Evolutionary conservation across 2,329 filamentous ascomycete genomes (phyloP).

Genomic region (Cercospora sp.): DNA sequence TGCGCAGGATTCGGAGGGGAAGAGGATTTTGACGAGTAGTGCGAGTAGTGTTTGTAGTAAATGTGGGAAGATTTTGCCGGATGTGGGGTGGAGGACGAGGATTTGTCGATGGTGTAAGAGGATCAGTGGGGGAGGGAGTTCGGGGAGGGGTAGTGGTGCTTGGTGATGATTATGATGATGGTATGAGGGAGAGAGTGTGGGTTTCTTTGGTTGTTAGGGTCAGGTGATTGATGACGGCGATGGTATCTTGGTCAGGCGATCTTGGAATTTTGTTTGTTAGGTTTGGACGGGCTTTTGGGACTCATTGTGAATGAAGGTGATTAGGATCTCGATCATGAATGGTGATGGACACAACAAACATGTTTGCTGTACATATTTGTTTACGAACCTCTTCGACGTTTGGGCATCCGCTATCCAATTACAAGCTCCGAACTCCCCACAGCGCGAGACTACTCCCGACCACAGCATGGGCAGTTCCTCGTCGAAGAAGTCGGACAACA

Average conservation of each 20-base stretch:
- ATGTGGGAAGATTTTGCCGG: slow-evolving; percentile 10
- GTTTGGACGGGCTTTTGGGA: not conserved
- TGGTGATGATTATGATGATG: not conserved
- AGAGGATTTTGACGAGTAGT: slow-evolving; percentile 11
- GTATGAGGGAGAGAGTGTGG: no score
- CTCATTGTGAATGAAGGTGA: not conserved
- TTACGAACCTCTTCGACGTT: not conserved
- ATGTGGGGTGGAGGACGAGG: slow-evolving; percentile 8
- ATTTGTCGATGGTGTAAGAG: slow-evolving; percentile 11
- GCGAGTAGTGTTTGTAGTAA: slow-evolving; percentile 13
- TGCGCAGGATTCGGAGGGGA: slow-evolving; percentile 9
- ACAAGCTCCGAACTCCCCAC: not conserved
- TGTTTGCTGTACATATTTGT: not conserved
- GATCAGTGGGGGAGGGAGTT: slow-evolving; percentile 1
- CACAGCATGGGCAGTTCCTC: not conserved
- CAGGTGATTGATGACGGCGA: not conserved
- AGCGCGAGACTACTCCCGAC: not conserved
- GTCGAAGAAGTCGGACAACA: not conserved
- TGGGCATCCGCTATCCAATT: not conserved
- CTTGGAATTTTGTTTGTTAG: not conserved
- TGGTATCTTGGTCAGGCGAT: not conserved
- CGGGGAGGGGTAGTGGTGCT: not conserved
- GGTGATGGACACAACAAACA: not conserved
- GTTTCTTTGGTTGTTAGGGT: not conserved
- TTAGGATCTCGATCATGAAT: not conserved